Conservation (phyloP, 441 rosid species). For the Syzygium syzygioides region DNA sequence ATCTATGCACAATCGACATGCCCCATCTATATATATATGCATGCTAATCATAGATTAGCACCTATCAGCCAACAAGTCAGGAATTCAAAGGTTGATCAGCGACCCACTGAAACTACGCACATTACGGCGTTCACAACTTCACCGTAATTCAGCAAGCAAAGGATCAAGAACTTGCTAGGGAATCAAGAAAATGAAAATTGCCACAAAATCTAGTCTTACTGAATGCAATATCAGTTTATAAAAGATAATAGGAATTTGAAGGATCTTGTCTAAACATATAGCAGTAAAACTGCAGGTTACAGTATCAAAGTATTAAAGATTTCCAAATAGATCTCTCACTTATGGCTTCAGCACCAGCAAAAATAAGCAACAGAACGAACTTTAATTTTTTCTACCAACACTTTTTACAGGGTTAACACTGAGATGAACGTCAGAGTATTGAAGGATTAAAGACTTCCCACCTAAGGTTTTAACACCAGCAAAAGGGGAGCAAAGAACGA, state of each 20-base stretch:
- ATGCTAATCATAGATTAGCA: too few relatives aligned
- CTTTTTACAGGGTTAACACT: not conserved
- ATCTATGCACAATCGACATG: not conserved
- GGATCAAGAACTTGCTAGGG: not conserved
- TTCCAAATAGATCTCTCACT: not conserved
- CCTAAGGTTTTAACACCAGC: not conserved
- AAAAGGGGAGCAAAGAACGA: not conserved
- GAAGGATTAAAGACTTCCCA: not conserved
- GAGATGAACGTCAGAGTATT: not conserved
- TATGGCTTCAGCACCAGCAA: not conserved
- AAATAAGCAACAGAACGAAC: not conserved
- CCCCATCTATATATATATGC: too few relatives aligned
- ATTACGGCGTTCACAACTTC: not conserved
- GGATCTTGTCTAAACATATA: not conserved
- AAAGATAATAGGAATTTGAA: not conserved
- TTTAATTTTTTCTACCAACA: not conserved
- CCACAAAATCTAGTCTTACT: not conserved
- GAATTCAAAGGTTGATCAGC: too few relatives aligned
- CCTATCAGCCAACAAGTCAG: too few relatives aligned
- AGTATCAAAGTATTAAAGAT: not conserved
- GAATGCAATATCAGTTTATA: not conserved
- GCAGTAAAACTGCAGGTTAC: not conserved
- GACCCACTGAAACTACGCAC: not conserved
- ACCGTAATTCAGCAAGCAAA: not conserved
- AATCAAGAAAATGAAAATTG: not conserved